A percentile compares a stretch with the other conserved stretches of the same genome.
These are phyloP conservation scores for Paramecium biaurelia DNA, from an alignment of 73 alveolate genomes.

Conservation along the genomic window DNA sequence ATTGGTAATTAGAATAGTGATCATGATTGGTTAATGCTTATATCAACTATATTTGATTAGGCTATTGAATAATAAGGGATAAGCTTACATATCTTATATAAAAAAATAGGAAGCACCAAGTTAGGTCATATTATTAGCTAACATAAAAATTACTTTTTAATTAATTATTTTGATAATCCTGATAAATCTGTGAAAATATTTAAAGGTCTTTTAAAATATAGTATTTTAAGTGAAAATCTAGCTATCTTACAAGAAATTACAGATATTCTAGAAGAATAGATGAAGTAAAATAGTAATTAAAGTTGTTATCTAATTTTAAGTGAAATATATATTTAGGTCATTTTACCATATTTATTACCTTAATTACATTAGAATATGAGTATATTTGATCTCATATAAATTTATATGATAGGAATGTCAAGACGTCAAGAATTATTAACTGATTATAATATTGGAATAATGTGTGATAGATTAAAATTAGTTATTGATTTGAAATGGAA, in stretches of 20 bases:
- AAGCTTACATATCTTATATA: background rate
- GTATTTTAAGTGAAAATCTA: background rate
- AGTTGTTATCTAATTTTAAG: background rate
- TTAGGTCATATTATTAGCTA: background rate
- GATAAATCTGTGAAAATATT: background rate
- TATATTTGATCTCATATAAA: background rate
- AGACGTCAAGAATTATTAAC: background rate
- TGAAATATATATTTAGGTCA: background rate
- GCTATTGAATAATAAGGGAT: background rate
- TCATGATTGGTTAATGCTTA: slow-evolving; percentile 29
- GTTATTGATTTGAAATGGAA: background rate
- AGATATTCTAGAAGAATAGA: background rate
- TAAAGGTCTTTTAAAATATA: background rate
- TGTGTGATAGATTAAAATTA: background rate
- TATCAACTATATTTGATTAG: background rate
- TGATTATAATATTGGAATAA: background rate
- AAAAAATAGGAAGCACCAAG: background rate
- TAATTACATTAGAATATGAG: background rate
- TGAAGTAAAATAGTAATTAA: background rate
- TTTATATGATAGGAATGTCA: background rate
- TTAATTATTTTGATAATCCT: background rate
- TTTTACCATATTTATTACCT: background rate
- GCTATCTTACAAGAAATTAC: background rate
- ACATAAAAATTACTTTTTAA: background rate
- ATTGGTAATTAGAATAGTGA: background rate